A percentile compares a stretch with the other conserved stretches of the same genome.
Evolutionary conservation across 495 filamentous ascomycete species (phyloP).

Genomic region (Neurospora sp.): DNA sequence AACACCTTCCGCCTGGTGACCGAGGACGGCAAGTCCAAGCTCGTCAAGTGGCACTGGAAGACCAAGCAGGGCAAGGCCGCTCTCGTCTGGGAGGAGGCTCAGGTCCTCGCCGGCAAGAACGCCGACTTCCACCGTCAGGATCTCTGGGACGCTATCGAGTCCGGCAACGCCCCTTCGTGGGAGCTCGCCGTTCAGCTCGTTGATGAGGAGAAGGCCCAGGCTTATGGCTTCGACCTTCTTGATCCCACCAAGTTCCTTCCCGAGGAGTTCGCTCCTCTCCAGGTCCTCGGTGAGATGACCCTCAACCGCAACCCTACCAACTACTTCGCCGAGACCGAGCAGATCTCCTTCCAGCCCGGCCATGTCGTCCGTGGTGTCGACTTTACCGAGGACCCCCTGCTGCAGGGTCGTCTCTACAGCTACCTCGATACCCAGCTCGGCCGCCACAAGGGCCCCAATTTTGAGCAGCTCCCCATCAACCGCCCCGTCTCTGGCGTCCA

Average conservation of each 20-base stretch:
- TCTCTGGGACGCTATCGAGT: slow-evolving; percentile 59
- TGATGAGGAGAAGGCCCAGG: slow-evolving; percentile 54
- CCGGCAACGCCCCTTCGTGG: slow-evolving; percentile 59
- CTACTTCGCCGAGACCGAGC: slow-evolving; percentile 74
- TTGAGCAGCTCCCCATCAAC: slow-evolving; percentile 69
- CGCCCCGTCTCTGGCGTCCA: slow-evolving; percentile 51
- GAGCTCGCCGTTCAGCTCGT: slow-evolving; percentile 69
- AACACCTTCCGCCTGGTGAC: slow-evolving; percentile 65
- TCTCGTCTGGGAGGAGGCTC: slow-evolving; percentile 66
- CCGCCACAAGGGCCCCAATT: slow-evolving; percentile 66
- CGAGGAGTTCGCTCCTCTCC: slow-evolving; percentile 59
- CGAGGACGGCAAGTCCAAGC: slow-evolving; percentile 50
- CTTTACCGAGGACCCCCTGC: slow-evolving; percentile 63
- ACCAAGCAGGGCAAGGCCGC: slow-evolving; percentile 56
- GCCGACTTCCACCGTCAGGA: slow-evolving; percentile 62
- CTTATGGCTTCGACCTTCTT: slow-evolving; percentile 61
- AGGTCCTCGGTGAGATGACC: slow-evolving; percentile 54
- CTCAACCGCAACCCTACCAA: slow-evolving; percentile 63
- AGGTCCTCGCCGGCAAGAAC: slow-evolving; percentile 59
- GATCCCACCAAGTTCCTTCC: slow-evolving; percentile 73
- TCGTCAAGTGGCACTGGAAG: slow-evolving; percentile 70
- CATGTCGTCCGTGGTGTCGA: slow-evolving; percentile 63
- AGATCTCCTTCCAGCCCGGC: slow-evolving; percentile 53
- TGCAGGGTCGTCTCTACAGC: slow-evolving; percentile 64
- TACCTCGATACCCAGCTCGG: slow-evolving; percentile 71